These are phyloP conservation scores for Actinomortierella ambigua DNA, from an alignment of 371 early-diverging fungal genomes.

Conservation along the genomic window DNA sequence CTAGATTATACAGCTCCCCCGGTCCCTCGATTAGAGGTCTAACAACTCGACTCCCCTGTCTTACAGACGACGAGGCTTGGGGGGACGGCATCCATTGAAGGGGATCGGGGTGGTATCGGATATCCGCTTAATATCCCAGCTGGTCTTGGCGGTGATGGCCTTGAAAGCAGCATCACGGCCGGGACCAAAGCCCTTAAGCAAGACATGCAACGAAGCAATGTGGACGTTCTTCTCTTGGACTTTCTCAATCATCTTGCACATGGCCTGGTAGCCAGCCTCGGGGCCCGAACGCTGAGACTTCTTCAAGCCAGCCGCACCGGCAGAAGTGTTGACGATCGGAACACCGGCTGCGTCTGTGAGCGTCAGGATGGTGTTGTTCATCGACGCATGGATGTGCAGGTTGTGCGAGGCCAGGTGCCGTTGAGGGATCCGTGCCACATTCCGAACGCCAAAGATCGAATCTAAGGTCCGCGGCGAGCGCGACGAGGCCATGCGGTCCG, in stretches of 20 bases:
- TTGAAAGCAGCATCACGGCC: conserved; percentile 93
- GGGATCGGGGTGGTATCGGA: conserved; percentile 92
- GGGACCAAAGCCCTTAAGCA: conserved; percentile 90
- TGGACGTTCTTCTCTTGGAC: conserved; percentile 68
- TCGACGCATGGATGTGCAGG: conserved; percentile 79
- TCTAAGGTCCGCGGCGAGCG: too few species aligned
- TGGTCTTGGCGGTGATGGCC: conserved; percentile 71
- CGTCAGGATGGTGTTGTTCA: conserved; percentile 92
- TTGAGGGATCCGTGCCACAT: conserved; percentile 13
- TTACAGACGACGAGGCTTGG: conserved; percentile 88
- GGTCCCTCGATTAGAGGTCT: too few species aligned
- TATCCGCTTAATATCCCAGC: conserved; percentile 79
- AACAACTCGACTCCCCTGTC: neutral
- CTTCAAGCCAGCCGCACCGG: conserved; percentile 87
- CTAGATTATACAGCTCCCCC: too few species aligned
- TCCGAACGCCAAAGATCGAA: neutral
- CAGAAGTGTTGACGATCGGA: conserved; percentile 74
- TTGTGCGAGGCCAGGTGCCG: conserved; percentile 46
- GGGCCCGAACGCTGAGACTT: conserved; percentile 89
- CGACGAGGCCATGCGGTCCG: conserved; percentile 17
- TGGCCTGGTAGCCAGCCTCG: conserved; percentile 95
- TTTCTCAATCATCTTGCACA: conserved; percentile 70
- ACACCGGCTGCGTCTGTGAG: conserved; percentile 76
- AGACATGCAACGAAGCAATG: conserved; percentile 72
- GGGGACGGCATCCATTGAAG: conserved; percentile 94